A percentile compares a stretch with the other conserved stretches of the same genome.
Evolutionary conservation across 2,329 filamentous ascomycete species (phyloP).

Genomic region (Alternaria metachromatica): DNA sequence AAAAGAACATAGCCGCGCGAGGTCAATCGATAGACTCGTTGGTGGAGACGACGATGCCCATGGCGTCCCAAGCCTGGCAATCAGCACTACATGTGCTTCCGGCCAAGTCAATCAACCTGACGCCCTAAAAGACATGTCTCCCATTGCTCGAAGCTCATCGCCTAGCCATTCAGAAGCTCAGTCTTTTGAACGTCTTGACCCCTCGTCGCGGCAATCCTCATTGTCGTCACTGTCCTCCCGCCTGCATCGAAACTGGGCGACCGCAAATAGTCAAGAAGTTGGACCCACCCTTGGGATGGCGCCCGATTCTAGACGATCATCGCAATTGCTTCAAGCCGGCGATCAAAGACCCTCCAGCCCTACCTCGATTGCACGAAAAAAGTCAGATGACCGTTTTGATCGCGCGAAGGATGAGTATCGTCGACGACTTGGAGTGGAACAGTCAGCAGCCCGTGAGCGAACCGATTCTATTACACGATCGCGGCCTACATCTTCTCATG

Average conservation of each 20-base stretch:
- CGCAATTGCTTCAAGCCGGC: neutral
- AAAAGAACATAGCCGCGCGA: constrained; percentile 58
- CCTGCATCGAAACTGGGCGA: constrained; percentile 30
- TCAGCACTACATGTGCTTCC: constrained; percentile 68
- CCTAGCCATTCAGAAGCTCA: constrained; percentile 53
- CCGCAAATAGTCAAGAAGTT: constrained; percentile 32
- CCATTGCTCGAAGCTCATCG: constrained; percentile 45
- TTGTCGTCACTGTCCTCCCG: constrained; percentile 48
- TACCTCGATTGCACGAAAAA: constrained; percentile 25
- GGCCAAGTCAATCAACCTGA: constrained; percentile 64
- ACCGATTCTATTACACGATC: constrained; percentile 29
- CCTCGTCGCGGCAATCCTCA: constrained; percentile 49
- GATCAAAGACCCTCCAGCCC: constrained; percentile 11
- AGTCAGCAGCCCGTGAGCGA: constrained; percentile 36
- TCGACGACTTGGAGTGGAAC: constrained; percentile 44
- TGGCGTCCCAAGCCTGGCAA: constrained; percentile 66
- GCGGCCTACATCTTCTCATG: constrained; percentile 37
- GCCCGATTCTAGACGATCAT: constrained; percentile 10
- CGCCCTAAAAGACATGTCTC: constrained; percentile 51
- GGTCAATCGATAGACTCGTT: constrained; percentile 68
- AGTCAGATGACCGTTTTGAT: constrained; percentile 41
- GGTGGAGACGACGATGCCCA: constrained; percentile 69
- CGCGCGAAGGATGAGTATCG: constrained; percentile 50
- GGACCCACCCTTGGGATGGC: constrained; percentile 28
- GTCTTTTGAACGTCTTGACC: constrained; percentile 27